A percentile compares a stretch with the other conserved stretches of the same genome.
These are phyloP conservation scores for Ceratocystiopsis sp. DNA, from an alignment of 2,329 filamentous ascomycete species.

Conservation along the genomic window DNA sequence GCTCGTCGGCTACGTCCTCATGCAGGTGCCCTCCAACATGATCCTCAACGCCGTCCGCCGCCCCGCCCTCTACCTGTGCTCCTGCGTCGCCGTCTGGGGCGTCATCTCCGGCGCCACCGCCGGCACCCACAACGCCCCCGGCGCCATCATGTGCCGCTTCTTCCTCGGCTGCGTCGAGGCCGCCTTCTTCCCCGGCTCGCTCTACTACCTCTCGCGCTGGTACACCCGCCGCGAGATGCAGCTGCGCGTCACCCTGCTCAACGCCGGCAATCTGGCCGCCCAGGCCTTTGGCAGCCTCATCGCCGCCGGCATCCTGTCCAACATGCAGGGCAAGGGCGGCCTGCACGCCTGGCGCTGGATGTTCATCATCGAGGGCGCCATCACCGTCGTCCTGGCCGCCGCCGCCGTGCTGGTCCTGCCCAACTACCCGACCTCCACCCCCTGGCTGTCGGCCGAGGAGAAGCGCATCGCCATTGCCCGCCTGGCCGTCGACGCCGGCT, in stretches of 20 bases:
- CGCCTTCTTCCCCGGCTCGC: conserved; percentile 1
- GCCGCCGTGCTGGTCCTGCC: conserved; percentile 46
- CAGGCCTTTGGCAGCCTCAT: conserved; percentile 22
- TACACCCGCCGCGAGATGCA: conserved; percentile 4
- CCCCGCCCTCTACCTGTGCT: conserved; percentile 5
- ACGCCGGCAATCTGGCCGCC: conserved; percentile 5
- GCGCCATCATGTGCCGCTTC: conserved; percentile 9
- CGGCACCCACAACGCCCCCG: background rate
- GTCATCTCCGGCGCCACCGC: conserved; percentile 2
- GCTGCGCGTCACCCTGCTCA: conserved; percentile 6
- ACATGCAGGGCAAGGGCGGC: conserved; percentile 35
- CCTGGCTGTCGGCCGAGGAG: conserved; percentile 41
- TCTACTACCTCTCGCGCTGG: conserved; percentile 8
- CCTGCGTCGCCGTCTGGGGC: conserved; percentile 6
- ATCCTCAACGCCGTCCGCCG: conserved; percentile 5
- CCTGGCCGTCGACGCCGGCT: conserved; percentile 38
- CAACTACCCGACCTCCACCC: conserved; percentile 41
- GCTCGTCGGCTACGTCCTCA: conserved; percentile 46
- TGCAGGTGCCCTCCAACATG: conserved; percentile 44
- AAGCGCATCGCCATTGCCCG: conserved; percentile 32
- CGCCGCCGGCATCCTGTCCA: conserved; percentile 32
- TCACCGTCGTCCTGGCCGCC: conserved; percentile 36
- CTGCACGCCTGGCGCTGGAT: conserved; percentile 28
- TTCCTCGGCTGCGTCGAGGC: conserved; percentile 4
- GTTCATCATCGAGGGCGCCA: conserved; percentile 35